Conservation (phyloP, 2,329 filamentous ascomycete species). For the Periconia sp. region DNA sequence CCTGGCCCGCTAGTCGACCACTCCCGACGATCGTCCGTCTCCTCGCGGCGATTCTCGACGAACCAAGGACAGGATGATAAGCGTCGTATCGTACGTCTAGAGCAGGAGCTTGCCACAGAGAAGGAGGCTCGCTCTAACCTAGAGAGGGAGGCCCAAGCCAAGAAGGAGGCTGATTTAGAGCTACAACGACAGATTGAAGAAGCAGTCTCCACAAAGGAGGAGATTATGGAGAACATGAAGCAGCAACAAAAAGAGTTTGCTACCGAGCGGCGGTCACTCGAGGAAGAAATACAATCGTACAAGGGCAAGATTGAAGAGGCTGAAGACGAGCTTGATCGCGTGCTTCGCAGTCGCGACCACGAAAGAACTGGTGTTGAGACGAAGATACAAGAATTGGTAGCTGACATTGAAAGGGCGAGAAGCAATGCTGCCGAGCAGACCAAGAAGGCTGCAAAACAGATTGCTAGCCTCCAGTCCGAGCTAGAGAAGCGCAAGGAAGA, state of each 20-base stretch:
- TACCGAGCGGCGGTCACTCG: conserved; percentile 81
- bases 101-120: conserved; percentile 78
- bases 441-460: conserved; percentile 46
- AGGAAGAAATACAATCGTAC: conserved; percentile 77
- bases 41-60: conserved; percentile 66
- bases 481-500: conserved; percentile 58
- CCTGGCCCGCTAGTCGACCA: conserved; percentile 50
- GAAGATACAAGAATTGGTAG: conserved; percentile 70
- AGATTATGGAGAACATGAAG: conserved; percentile 93
- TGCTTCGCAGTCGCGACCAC: conserved; percentile 82
- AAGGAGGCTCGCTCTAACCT: conserved; percentile 70
- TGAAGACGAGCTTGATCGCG: conserved; percentile 89
- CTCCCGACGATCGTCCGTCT: conserved; percentile 65
- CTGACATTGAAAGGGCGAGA: conserved; percentile 70
- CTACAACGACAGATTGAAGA: conserved; percentile 78
- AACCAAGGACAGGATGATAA: conserved; percentile 67
- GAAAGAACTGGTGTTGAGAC: conserved; percentile 75
- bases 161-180: conserved; percentile 61
- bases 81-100: conserved; percentile 70
- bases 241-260: conserved; percentile 87
- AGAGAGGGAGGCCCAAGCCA: conserved; percentile 71
- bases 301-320: conserved; percentile 83
- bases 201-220: conserved; percentile 88
- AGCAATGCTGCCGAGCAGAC: conserved; percentile 57
- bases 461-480: conserved; percentile 63